Evolutionary conservation across 2,329 filamentous ascomycete genomes (phyloP).

Genomic region (Aspergillus niger): DNA sequence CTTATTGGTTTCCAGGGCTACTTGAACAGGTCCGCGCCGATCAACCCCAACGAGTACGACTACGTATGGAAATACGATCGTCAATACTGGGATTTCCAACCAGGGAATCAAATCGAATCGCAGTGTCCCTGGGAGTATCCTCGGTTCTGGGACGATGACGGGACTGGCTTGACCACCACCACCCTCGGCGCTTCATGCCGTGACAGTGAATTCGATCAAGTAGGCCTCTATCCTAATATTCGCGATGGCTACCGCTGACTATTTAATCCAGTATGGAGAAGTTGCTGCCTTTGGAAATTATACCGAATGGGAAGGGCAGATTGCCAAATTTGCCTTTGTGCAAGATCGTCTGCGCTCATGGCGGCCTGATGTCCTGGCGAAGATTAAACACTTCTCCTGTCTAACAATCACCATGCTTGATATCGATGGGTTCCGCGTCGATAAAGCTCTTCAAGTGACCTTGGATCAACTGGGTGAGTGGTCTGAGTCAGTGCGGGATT

Average conservation of each 20-base stretch:
- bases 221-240: not conserved
- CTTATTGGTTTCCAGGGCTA: slow-evolving; percentile 52
- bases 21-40: slow-evolving; percentile 55
- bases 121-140: slow-evolving; percentile 54
- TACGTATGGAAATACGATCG: slow-evolving; percentile 57
- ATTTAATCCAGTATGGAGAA: slow-evolving; percentile 53
- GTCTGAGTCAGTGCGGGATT: slow-evolving; percentile 57
- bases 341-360: slow-evolving; percentile 68
- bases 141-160: slow-evolving; percentile 59
- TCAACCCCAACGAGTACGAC: slow-evolving; percentile 56
- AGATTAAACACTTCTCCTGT: slow-evolving; percentile 63
- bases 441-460: slow-evolving; percentile 65
- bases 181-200: slow-evolving; percentile 8
- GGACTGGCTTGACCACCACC: slow-evolving; percentile 2
- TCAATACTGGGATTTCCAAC: slow-evolving; percentile 59
- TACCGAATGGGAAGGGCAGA: slow-evolving; percentile 62
- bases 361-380: slow-evolving; percentile 58
- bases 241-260: not conserved
- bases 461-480: slow-evolving; percentile 62
- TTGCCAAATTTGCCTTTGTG: slow-evolving; percentile 66
- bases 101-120: slow-evolving; percentile 54
- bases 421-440: slow-evolving; percentile 65
- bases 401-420: slow-evolving; percentile 62
- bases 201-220: slow-evolving; percentile 62
- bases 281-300: slow-evolving; percentile 64